These are phyloP conservation scores for Gremmenia infestans DNA, from an alignment of 2,329 filamentous ascomycete genomes.

Conservation along the genomic window DNA sequence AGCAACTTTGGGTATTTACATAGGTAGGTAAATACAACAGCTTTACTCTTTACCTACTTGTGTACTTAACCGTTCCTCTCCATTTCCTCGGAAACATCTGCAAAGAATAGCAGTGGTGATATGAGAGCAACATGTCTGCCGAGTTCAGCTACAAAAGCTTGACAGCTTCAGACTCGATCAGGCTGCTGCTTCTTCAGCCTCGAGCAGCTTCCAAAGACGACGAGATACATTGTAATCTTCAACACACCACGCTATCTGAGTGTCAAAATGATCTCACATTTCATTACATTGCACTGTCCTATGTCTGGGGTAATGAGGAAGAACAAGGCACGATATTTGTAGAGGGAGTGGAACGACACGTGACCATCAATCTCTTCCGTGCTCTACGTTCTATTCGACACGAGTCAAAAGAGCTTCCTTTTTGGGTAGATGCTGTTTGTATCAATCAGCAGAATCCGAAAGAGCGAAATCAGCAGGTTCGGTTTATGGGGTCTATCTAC, in stretches of 20 bases:
- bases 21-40: background rate
- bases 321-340: background rate
- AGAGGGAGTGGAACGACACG: background rate
- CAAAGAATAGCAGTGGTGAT: background rate
- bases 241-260: background rate
- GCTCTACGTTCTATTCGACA: background rate
- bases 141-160: background rate
- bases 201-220: background rate
- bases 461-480: conserved; percentile 1
- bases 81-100: background rate
- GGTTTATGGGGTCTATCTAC: conserved; percentile 3
- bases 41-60: background rate
- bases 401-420: background rate
- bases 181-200: conserved; percentile 1
- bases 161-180: background rate
- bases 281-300: background rate
- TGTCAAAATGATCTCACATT: background rate
- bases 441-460: background rate
- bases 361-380: background rate
- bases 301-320: background rate
- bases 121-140: background rate
- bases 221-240: background rate
- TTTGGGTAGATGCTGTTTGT: conserved; percentile 5
- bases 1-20: background rate
- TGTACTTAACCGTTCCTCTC: no score